Base-by-base conservation (phyloP, 805 yeast species). In the Pichia gijzeniarum region DNA sequence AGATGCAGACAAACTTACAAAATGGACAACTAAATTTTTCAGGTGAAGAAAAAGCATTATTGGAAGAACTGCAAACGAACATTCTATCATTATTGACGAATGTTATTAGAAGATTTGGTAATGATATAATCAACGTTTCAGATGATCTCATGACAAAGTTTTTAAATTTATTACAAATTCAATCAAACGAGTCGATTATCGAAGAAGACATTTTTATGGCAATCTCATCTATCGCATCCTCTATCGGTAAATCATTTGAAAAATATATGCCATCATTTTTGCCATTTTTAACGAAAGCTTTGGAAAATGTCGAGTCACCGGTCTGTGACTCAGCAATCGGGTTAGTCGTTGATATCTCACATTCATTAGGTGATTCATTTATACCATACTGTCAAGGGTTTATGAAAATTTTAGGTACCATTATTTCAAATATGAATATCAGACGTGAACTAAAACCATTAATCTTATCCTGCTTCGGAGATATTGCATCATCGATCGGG, bases 131-230 rank as follows among this genome's bases (percentile, higher is more conserved):
- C 9, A 62, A 76, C 22, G 95, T 85, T 12, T 74, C 96, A 12
- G 96, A 91, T 63, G 76, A 73, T 60, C 73, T 93, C 61, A 90
- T 91, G 97, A 78, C 79, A 40, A 70, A 88, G 62, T 82, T 91
- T 58, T 69, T 90, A 59, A 81, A 78, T 58, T 70, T 93, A 58
- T 71, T 93, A 60, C 76, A 75, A 47, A 55, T 68, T 13, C 76
- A 73, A 55, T 76, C 79, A 59, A 54, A 82, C 40, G 82, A 82
- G 64, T 68, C 88, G 41, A 81, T 91, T 44, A 64, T 64, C 37
- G 99, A 93, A 64, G 99, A 93, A 67, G 99, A 93, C 63, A 80
- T 93, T 8, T 86, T 89, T 63, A 86, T 88, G 60, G 95, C 96
- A 14, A 79, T 93, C 52, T 84, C 96, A 31, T 86, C 98, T 0